Conservation (phyloP, 2,329 filamentous ascomycete genomes). For the Penicillium sp. region DNA sequence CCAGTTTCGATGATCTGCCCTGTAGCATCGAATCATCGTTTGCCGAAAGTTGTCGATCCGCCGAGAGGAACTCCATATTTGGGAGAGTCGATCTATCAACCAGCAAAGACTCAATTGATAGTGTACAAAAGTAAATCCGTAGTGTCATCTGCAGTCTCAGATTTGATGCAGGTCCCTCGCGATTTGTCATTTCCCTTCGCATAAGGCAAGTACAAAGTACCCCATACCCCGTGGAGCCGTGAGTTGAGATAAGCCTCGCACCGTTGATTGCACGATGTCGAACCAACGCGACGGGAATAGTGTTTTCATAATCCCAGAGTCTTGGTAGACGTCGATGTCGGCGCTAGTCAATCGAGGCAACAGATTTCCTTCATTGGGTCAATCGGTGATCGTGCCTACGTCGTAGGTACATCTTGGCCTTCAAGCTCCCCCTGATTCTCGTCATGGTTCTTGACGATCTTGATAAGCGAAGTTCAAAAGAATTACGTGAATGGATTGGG, state of each 20-base stretch:
- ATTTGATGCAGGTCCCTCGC: background rate
- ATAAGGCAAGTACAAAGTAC: background rate
- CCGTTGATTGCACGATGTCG: conserved; percentile 11
- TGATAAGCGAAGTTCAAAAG: background rate
- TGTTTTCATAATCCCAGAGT: background rate
- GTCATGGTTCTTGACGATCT: background rate
- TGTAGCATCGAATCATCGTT: conserved; percentile 5
- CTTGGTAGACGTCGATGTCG: conserved; percentile 11
- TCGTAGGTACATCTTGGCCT: background rate
- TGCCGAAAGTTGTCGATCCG: conserved; percentile 14
- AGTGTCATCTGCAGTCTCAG: background rate
- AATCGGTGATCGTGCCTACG: background rate
- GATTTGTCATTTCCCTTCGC: conserved; percentile 11
- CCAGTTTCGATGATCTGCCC: conserved; percentile 6
- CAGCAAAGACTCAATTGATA: conserved; percentile 2
- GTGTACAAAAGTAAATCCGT: conserved; percentile 3
- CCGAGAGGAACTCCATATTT: conserved; percentile 9
- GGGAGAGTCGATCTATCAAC: background rate
- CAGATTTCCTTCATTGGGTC: background rate
- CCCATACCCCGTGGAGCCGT: no score
- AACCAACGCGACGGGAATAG: background rate
- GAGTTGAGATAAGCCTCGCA: conserved; percentile 15
- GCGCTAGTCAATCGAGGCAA: background rate
- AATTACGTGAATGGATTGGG: conserved; percentile 6
- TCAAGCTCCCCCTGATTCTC: background rate